Evolutionary conservation across 129 eudicot genomes (phyloP), one percentile per base, ranked within the genome.

Genomic region (Arctium lappa): DNA sequence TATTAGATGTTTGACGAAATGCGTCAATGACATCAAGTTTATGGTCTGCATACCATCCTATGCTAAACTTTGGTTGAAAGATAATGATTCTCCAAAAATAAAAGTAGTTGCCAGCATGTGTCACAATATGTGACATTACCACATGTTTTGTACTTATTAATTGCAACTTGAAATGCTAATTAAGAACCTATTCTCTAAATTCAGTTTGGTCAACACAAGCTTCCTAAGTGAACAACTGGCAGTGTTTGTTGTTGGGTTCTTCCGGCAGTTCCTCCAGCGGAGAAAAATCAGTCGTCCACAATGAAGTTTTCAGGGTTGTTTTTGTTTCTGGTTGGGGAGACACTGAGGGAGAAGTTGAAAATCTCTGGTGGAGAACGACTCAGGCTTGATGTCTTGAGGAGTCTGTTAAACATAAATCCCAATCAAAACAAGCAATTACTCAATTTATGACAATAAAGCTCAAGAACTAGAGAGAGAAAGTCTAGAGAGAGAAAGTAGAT

Each of bases 281-380:
- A 22, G 27, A 22, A 22, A 22, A 22, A 22, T 22, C 27, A 22
- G 27, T 22, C 27, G 27, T 22, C 27, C 40, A 27, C 87, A 5
- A 66, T 84, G 84, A 81, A 72, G 5, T 8, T 86, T 0, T 89
- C 95, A 44, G 89, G 83, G 32, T 76, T 89, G 56, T 87, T 91
- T 69, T 73, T 86, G 0, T 37, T 88, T 73, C 90, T 90, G 8
- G 76, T 88, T 11, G 95, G 93, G 2, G 93, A 90, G 65, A 90
- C 73, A 48, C 85, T 89, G 40, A 81, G 92, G 37, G 92, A 91
- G 82, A 94, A 72, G 56, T 68, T 91, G 66, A 84, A 76, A 36
- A 6, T 72, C 7, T 5, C 86, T 15, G 78, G 53, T 37, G 88
- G 82, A 0, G 88, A 87, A 15, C 81, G 93, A 13, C 42, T 84